These are phyloP conservation scores for Fusarium sp. DNA, from an alignment of 2,329 filamentous ascomycete species.

Conservation along the genomic window DNA sequence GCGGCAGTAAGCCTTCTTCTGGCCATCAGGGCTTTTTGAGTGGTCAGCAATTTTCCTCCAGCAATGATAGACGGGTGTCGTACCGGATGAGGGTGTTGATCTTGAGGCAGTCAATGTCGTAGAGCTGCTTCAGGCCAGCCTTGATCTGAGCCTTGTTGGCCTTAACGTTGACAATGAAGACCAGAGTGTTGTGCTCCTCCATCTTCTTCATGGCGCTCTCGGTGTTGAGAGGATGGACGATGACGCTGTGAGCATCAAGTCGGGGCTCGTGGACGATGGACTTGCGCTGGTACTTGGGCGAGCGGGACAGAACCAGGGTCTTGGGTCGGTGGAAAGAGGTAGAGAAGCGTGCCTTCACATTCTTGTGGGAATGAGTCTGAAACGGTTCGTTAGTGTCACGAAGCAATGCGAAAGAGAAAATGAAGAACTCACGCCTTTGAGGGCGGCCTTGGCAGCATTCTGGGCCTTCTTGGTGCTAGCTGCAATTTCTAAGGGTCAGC, in stretches of 20 bases:
- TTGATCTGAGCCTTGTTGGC: slow-evolving; percentile 99
- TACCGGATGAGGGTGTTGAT: slow-evolving; percentile 94
- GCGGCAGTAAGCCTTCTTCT: slow-evolving; percentile 98
- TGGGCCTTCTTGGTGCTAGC: neutral
- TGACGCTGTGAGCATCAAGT: slow-evolving; percentile 1
- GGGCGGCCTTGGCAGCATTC: neutral
- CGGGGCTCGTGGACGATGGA: neutral
- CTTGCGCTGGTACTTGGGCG: neutral
- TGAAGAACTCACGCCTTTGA: neutral
- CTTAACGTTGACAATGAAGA: slow-evolving; percentile 97
- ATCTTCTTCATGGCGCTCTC: slow-evolving; percentile 99
- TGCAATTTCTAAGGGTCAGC: neutral
- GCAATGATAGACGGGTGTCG: neutral
- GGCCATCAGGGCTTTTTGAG: slow-evolving; percentile 81
- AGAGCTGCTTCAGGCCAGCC: slow-evolving; percentile 97
- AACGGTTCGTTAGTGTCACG: neutral
- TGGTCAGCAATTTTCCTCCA: neutral
- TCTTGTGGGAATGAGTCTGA: neutral
- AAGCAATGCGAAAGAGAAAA: neutral
- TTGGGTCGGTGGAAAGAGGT: neutral
- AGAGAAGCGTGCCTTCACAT: neutral
- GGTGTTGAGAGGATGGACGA: slow-evolving; percentile 98
- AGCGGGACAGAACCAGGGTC: neutral
- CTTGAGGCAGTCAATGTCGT: slow-evolving; percentile 98
- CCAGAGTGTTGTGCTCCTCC: slow-evolving; percentile 99